phyloP scores from a whole-genome alignment of 371 early-diverging fungal genomes.

The Cokeromyces recurvatus region DNA sequence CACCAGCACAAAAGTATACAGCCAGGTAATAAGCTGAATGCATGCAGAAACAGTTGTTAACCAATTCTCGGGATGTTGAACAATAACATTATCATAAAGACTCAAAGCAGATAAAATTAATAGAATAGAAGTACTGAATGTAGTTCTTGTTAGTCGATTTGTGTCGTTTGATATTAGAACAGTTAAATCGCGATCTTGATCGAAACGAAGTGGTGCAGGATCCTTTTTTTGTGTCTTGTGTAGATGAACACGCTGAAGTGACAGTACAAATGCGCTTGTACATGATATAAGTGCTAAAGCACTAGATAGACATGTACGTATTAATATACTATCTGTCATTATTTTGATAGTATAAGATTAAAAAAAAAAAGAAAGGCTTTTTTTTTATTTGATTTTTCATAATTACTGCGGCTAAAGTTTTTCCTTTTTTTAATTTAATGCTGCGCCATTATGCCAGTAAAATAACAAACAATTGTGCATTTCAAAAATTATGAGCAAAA shows the following conservation, averaged over 20 bases:
- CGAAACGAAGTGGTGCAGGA: constrained; percentile 11
- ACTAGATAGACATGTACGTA: constrained; percentile 10
- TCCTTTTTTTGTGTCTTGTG: constrained; percentile 14
- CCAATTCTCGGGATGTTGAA: background rate
- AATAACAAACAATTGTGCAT: too few species aligned
- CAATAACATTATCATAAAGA: constrained; percentile 4
- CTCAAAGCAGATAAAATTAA: constrained; percentile 3
- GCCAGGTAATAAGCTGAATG: constrained; percentile 18
- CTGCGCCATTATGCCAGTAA: too few species aligned
- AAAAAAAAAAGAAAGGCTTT: background rate
- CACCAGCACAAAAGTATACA: constrained; percentile 19
- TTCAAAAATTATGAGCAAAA: too few species aligned
- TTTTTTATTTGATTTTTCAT: too few species aligned
- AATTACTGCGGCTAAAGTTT: background rate
- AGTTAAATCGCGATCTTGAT: constrained; percentile 9
- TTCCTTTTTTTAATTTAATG: too few species aligned
- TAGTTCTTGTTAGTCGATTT: constrained; percentile 5
- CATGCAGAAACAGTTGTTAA: background rate
- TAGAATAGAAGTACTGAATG: constrained; percentile 11
- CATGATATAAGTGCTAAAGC: constrained; percentile 5
- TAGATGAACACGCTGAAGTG: constrained; percentile 18
- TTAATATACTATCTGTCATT: constrained; percentile 2
- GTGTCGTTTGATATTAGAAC: constrained; percentile 10
- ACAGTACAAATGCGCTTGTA: constrained; percentile 17
- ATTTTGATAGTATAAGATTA: background rate